phyloP scores from a whole-genome alignment of 768 basidiomycete genomes.

The Mycena sanguinolenta region DNA sequence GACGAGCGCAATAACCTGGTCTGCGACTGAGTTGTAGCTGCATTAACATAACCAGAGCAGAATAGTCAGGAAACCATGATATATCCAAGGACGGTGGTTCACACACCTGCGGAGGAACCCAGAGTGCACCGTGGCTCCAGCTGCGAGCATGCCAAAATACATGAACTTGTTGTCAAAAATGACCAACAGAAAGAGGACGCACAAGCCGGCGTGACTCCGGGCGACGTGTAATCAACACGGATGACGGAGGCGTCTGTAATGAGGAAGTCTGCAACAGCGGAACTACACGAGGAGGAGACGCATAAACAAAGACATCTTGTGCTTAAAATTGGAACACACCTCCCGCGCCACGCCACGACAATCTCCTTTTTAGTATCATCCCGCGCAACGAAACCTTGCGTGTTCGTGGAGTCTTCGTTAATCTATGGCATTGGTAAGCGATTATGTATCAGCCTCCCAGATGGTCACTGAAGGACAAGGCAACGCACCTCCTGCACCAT shows the following conservation, averaged over 20 bases:
- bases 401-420: background rate
- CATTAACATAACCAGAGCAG: no score
- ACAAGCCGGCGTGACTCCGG: background rate
- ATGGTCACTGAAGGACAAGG: no score
- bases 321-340: background rate
- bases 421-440: background rate
- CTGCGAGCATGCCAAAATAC: background rate
- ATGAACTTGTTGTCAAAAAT: background rate
- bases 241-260: background rate
- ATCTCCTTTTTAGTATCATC: background rate
- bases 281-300: background rate
- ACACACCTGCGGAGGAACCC: background rate
- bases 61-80: no score
- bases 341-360: background rate
- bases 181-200: background rate
- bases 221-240: background rate
- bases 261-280: background rate
- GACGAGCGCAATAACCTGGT: background rate
- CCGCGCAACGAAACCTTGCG: background rate
- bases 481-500: background rate
- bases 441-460: no score
- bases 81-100: no score
- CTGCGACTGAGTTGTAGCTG: background rate
- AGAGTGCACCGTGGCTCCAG: background rate
- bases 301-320: background rate